These are phyloP conservation scores for Diophrys sp. DNA, from an alignment of 73 alveolate genomes.

Conservation along the genomic window DNA sequence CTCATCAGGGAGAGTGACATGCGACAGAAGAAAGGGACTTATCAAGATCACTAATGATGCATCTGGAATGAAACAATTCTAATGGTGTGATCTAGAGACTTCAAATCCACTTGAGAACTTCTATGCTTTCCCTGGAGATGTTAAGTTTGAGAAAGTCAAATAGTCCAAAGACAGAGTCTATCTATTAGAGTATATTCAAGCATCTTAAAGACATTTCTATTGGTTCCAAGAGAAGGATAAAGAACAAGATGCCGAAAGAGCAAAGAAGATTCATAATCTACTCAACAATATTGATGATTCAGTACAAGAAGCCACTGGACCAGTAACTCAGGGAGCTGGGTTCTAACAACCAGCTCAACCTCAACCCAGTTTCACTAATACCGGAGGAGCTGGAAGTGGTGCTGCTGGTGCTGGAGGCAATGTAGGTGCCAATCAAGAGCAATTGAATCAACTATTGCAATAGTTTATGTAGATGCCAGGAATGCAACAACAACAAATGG, in stretches of 20 bases:
- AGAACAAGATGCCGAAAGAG: conserved; percentile 51
- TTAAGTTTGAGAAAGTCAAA: conserved; percentile 57
- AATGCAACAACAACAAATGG: neutral
- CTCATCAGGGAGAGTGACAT: conserved; percentile 65
- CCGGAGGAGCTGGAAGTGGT: neutral
- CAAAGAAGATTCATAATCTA: conserved; percentile 24
- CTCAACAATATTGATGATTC: conserved; percentile 42
- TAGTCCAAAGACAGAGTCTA: conserved; percentile 60
- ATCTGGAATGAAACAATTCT: conserved; percentile 53
- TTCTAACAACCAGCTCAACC: neutral
- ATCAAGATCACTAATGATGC: conserved; percentile 43
- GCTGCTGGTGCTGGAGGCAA: conserved; percentile 16
- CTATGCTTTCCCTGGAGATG: conserved; percentile 58
- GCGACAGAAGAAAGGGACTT: conserved; percentile 77
- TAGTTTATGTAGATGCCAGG: neutral
- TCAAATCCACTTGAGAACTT: conserved; percentile 36
- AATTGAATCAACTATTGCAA: neutral
- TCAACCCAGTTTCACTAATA: neutral
- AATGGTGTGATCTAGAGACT: conserved; percentile 52
- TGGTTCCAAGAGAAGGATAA: conserved; percentile 63
- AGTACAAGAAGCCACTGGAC: conserved; percentile 3
- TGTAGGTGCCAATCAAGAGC: neutral
- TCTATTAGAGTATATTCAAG: conserved; percentile 37
- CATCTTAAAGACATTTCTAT: conserved; percentile 52
- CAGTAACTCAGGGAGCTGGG: neutral